A percentile compares a stretch with the other conserved stretches of the same genome.
phyloP scores from a whole-genome alignment of 2,329 filamentous ascomycete genomes.

The Sporothrix humicola region DNA sequence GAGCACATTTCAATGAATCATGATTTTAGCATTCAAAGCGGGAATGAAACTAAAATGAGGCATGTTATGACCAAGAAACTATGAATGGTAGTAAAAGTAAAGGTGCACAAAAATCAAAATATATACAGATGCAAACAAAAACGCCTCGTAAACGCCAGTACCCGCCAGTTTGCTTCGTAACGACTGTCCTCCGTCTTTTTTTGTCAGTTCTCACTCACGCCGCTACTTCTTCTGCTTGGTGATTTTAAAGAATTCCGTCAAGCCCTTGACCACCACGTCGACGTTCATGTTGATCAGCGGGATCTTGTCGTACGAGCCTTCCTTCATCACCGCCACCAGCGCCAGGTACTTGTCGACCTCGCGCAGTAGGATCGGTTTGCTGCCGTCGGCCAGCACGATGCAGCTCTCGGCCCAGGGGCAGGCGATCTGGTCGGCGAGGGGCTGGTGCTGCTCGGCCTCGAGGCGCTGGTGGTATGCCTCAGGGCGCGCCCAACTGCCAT shows the following conservation, averaged over 20 bases:
- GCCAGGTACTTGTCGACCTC: slow-evolving; percentile 78
- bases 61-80: slow-evolving; percentile 5
- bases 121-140: background rate
- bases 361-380: slow-evolving; percentile 68
- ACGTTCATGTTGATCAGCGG: slow-evolving; percentile 87
- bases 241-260: slow-evolving; percentile 79
- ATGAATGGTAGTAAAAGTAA: slow-evolving; percentile 8
- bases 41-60: slow-evolving; percentile 7
- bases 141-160: slow-evolving; percentile 19
- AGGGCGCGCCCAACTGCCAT: slow-evolving; percentile 73
- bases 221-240: slow-evolving; percentile 59
- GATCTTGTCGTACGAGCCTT: slow-evolving; percentile 83
- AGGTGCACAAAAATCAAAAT: background rate
- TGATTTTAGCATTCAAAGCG: background rate
- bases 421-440: slow-evolving; percentile 68
- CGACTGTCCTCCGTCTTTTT: background rate
- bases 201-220: background rate
- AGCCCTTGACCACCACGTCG: slow-evolving; percentile 76
- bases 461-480: slow-evolving; percentile 60
- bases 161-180: background rate
- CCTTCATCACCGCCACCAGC: slow-evolving; percentile 84
- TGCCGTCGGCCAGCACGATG: slow-evolving; percentile 68
- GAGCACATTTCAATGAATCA: background rate
- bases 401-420: slow-evolving; percentile 70
- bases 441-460: slow-evolving; percentile 66